These are phyloP conservation scores for Gossypium bickii DNA, from an alignment of 345 rosid genomes.

Conservation along the genomic window DNA sequence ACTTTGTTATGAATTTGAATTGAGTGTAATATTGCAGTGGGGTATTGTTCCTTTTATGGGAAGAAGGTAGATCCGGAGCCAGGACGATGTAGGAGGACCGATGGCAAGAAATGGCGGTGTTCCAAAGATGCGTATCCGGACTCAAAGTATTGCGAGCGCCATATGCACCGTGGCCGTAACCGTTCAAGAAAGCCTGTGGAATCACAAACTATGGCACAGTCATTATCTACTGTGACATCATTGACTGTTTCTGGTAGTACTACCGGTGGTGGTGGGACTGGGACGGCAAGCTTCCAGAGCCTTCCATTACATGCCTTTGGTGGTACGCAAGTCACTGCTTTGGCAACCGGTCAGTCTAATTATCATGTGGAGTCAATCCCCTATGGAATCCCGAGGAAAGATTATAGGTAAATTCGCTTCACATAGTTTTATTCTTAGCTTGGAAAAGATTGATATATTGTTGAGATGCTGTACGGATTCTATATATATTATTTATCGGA, in stretches of 20 bases:
- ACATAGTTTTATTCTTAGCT: not conserved
- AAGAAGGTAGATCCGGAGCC: slow-evolving; percentile 64
- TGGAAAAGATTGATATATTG: too few species aligned
- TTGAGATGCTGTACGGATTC: not conserved
- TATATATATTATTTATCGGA: slow-evolving; percentile 5
- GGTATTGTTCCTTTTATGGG: slow-evolving; percentile 45
- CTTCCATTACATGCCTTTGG: slow-evolving; percentile 37
- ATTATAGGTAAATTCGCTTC: slow-evolving; percentile 42
- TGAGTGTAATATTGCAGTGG: slow-evolving; percentile 35
- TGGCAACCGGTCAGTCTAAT: slow-evolving; percentile 34
- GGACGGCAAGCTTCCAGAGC: slow-evolving; percentile 35
- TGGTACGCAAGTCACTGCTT: slow-evolving; percentile 28
- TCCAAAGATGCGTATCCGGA: slow-evolving; percentile 54
- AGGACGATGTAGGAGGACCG: slow-evolving; percentile 57
- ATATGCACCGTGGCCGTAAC: slow-evolving; percentile 96
- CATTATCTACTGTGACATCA: slow-evolving; percentile 40
- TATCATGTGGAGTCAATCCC: slow-evolving; percentile 42
- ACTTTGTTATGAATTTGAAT: slow-evolving; percentile 5
- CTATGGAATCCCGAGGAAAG: slow-evolving; percentile 49
- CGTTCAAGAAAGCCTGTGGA: slow-evolving; percentile 99
- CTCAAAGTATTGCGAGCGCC: slow-evolving; percentile 93
- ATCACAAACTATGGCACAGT: slow-evolving; percentile 51
- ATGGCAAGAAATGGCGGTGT: slow-evolving; percentile 64
- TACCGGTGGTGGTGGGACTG: slow-evolving; percentile 1
- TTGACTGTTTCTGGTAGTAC: slow-evolving; percentile 34